Evolutionary conservation across 2,329 filamentous ascomycete species (phyloP).

Genomic region (Colletotrichum caudatum): DNA sequence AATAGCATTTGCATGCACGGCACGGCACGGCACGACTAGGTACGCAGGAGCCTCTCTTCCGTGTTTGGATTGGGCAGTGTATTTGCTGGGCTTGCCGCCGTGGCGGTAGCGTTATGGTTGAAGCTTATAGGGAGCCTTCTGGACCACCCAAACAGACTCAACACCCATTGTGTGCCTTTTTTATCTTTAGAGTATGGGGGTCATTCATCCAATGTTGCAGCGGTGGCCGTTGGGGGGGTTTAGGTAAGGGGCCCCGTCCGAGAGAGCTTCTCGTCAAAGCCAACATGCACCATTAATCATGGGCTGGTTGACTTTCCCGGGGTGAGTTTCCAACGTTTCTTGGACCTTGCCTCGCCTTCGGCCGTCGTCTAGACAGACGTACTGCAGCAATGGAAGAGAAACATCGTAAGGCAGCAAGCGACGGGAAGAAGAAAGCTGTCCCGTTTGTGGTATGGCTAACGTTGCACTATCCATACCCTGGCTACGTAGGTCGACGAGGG

Average conservation of each 20-base stretch:
- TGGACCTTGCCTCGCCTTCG: neutral
- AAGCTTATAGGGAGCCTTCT: constrained; percentile 6
- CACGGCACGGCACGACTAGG: constrained; percentile 2
- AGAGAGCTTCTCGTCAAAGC: constrained; percentile 26
- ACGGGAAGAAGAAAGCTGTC: neutral
- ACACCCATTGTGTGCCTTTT: neutral
- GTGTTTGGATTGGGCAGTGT: neutral
- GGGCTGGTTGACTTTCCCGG: neutral
- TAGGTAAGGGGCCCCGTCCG: neutral
- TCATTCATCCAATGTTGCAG: constrained; percentile 33
- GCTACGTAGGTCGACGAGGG: neutral
- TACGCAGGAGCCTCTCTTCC: neutral
- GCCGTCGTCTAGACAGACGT: neutral
- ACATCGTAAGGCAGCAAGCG: neutral
- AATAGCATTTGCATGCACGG: constrained; percentile 6
- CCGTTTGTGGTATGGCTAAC: neutral
- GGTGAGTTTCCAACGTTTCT: neutral
- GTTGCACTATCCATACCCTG: neutral
- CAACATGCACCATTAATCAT: constrained; percentile 2
- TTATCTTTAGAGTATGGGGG: neutral
- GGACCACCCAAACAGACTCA: neutral
- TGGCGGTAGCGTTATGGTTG: neutral
- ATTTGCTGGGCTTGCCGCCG: neutral
- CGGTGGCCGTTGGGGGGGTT: neutral
- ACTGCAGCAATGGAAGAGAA: neutral